Base-by-base conservation (phyloP, 768 basidiomycete species). In the Calocera cornea region DNA sequence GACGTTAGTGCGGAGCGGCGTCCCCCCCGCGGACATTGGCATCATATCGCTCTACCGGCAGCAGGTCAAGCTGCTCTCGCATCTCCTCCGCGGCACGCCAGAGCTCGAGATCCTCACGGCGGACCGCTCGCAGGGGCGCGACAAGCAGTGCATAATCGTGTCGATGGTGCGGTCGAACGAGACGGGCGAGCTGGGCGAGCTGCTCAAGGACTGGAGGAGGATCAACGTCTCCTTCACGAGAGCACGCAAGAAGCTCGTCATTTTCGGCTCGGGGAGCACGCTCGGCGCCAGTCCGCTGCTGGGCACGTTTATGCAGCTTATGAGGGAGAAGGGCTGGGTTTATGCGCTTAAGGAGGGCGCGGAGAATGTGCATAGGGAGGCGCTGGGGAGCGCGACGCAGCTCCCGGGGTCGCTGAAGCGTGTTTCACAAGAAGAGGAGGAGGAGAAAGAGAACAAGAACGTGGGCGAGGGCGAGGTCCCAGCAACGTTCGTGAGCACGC, bases 181-280 rank as follows among this genome's bases (percentile, higher is more conserved):
- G 44, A 77, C 79, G 0, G 87, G 87, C 1, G 82, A 81, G 76
- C 82, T 92, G 31, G 97, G 97, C 10, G 94, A 97, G 65, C 82
- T 99, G 1, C 80, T 98, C 29, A 92, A 89, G 72, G 97, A 99
- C 74, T 97, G 95, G 95, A 82, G 97, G 40, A 78, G 97, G 36
- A 87, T 97, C 82, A 99, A 99, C 73, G 97, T 99, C 19, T 89
- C 93, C 7, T 92, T 98, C 75, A 97, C 95, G 0, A 87, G 97
- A 17, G 95, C 95, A 0, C 86, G 88, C 66, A 84, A 85, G 36
- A 99, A 99, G 78, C 79, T 99, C 1, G 81, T 97, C 76, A 88
- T 99, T 68, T 82, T 99, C 72, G 95, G 97, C 2, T 95, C 92
- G 0, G 82, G 87, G 44, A 83, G 78, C 72, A 99, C 95, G 0